Conservation (phyloP, 345 rosid genomes). For the Syzygium oleosum region DNA sequence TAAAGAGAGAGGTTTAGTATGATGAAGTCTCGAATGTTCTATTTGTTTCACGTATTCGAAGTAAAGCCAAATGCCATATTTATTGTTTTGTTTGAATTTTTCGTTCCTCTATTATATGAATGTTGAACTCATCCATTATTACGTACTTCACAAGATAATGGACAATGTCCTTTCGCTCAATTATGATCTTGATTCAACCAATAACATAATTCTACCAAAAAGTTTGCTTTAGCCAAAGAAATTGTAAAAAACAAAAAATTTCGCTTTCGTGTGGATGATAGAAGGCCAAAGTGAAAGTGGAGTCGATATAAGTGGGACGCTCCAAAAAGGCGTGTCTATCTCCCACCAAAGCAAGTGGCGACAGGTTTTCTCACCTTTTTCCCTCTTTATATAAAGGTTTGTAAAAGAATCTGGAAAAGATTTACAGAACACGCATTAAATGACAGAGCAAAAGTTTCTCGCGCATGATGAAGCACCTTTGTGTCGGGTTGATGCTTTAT, state of each 20-base stretch:
- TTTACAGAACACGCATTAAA: too few species aligned
- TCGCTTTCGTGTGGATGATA: neutral
- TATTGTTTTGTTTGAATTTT: neutral
- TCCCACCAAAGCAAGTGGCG: neutral
- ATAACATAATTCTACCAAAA: neutral
- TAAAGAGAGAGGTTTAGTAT: neutral
- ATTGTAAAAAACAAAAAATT: too few species aligned
- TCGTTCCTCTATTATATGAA: too few species aligned
- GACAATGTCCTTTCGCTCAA: neutral
- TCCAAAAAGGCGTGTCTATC: neutral
- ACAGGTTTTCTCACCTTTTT: neutral
- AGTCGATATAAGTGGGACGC: neutral
- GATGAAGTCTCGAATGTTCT: neutral
- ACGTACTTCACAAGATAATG: too few species aligned
- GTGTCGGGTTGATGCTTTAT: neutral
- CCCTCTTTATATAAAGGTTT: neutral
- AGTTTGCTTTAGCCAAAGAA: neutral
- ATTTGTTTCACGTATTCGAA: fast-evolving
- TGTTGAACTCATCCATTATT: neutral
- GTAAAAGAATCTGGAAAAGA: neutral
- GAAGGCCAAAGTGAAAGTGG: neutral
- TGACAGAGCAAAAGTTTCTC: neutral
- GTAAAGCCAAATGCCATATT: neutral
- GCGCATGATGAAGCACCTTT: neutral
- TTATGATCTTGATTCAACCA: neutral